Evolutionary conservation across 164 flowering plant genomes (phyloP).

Genomic region (Annona cherimola): DNA sequence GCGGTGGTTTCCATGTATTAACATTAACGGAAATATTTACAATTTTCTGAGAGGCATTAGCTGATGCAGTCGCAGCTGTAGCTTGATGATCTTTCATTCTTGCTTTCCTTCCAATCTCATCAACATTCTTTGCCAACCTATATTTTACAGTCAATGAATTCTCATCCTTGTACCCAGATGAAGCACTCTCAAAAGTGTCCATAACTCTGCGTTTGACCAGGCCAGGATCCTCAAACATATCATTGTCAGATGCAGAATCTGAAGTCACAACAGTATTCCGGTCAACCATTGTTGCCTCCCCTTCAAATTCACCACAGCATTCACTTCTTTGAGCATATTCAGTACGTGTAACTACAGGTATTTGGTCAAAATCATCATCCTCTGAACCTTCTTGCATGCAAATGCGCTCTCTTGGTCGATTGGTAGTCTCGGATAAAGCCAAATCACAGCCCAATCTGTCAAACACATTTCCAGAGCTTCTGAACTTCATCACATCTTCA

Average conservation of each 20-base stretch:
- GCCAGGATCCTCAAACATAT: constrained; percentile 43
- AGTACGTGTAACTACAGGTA: constrained; percentile 5
- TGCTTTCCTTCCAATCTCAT: constrained; percentile 23
- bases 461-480: constrained; percentile 61
- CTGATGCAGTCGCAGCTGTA: constrained; percentile 22
- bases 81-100: constrained; percentile 38
- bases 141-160: constrained; percentile 42
- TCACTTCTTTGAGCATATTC: constrained; percentile 25
- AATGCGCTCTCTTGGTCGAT: constrained; percentile 16
- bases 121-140: constrained; percentile 37
- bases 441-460: constrained; percentile 60
- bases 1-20: constrained; percentile 69
- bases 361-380: constrained; percentile 25
- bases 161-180: constrained; percentile 36
- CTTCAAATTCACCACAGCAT: constrained; percentile 24
- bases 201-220: constrained; percentile 20
- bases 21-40: constrained; percentile 54
- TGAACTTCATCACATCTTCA: constrained; percentile 55
- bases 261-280: constrained; percentile 31
- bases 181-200: constrained; percentile 34
- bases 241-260: constrained; percentile 55
- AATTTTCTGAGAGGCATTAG: constrained; percentile 47
- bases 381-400: constrained; percentile 33
- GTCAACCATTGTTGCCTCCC: constrained; percentile 27
- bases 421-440: constrained; percentile 26